phyloP scores from a whole-genome alignment of 192 early-diverging fungal genomes.

The Coemansia sp. region DNA sequence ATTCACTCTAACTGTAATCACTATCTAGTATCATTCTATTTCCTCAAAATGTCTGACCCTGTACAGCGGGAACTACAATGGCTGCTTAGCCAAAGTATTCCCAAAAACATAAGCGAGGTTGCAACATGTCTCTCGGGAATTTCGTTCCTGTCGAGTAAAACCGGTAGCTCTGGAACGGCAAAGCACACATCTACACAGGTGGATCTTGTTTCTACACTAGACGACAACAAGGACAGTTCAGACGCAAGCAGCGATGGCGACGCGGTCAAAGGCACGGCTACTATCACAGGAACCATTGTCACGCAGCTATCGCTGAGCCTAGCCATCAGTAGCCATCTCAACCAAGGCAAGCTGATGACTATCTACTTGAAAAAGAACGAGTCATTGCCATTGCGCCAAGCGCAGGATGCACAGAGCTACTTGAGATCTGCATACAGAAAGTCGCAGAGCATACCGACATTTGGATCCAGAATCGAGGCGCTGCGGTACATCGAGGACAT shows the following conservation, averaged over 20 bases:
- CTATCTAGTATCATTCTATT: no score
- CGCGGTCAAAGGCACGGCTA: slow-evolving; percentile 26
- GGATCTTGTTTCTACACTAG: neutral
- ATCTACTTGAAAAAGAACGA: slow-evolving; percentile 44
- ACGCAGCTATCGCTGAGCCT: slow-evolving; percentile 39
- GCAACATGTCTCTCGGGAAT: slow-evolving; percentile 9
- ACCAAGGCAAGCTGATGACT: slow-evolving; percentile 17
- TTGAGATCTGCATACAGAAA: slow-evolving; percentile 21
- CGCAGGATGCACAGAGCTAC: slow-evolving; percentile 35
- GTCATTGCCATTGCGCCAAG: slow-evolving; percentile 26
- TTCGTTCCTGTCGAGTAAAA: slow-evolving; percentile 14
- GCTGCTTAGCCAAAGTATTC: slow-evolving; percentile 42
- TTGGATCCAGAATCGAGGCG: slow-evolving; percentile 23
- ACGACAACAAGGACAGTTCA: neutral
- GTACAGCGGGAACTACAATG: slow-evolving; percentile 23
- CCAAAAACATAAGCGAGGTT: slow-evolving; percentile 16
- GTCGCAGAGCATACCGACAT: neutral
- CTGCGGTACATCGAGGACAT: slow-evolving; percentile 14
- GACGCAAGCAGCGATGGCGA: slow-evolving; percentile 10
- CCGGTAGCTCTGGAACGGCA: slow-evolving; percentile 3
- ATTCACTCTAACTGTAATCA: neutral
- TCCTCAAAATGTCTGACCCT: neutral
- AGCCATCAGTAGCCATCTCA: slow-evolving; percentile 12
- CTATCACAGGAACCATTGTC: slow-evolving; percentile 21
- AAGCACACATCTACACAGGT: slow-evolving; percentile 3